These are phyloP conservation scores for Erysimum cheiri DNA, from an alignment of 441 rosid genomes.

Conservation along the genomic window DNA sequence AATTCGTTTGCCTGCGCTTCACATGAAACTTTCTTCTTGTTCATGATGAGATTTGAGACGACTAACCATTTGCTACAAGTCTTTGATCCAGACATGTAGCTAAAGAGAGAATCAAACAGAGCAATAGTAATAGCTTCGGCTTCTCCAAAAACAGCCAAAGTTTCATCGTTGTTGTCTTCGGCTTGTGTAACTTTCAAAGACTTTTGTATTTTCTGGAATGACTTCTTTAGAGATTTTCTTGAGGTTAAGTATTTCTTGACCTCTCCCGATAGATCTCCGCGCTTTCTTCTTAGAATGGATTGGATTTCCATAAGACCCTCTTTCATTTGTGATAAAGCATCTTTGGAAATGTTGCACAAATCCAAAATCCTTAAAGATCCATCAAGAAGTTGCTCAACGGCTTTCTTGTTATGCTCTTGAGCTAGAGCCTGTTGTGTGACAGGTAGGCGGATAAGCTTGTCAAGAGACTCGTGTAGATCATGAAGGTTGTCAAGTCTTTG, in stretches of 20 bases:
- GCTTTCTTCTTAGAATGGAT: constrained; percentile 43
- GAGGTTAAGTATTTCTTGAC: constrained; percentile 34
- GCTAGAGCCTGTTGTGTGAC: constrained; percentile 36
- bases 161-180: constrained; percentile 13
- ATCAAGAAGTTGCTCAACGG: constrained; percentile 47
- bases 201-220: constrained; percentile 21
- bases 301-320: constrained; percentile 45
- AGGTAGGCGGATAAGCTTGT: constrained; percentile 45
- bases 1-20: constrained; percentile 44
- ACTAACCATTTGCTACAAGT: constrained; percentile 44
- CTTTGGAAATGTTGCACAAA: constrained; percentile 40
- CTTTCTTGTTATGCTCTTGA: constrained; percentile 34
- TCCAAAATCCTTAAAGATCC: constrained; percentile 46
- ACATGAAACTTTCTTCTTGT: constrained; percentile 33
- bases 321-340: constrained; percentile 40
- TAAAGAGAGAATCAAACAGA: constrained; percentile 47
- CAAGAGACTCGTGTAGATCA: constrained; percentile 45
- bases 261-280: constrained; percentile 38
- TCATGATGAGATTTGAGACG: constrained; percentile 48
- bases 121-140: constrained; percentile 40
- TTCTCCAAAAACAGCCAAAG: constrained; percentile 39
- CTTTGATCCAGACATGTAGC: constrained; percentile 41
- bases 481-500: constrained; percentile 44
- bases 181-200: constrained; percentile 13
- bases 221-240: constrained; percentile 39